phyloP scores from a whole-genome alignment of 106 monocot genomes.

The Acanthochlamys bracteata region DNA sequence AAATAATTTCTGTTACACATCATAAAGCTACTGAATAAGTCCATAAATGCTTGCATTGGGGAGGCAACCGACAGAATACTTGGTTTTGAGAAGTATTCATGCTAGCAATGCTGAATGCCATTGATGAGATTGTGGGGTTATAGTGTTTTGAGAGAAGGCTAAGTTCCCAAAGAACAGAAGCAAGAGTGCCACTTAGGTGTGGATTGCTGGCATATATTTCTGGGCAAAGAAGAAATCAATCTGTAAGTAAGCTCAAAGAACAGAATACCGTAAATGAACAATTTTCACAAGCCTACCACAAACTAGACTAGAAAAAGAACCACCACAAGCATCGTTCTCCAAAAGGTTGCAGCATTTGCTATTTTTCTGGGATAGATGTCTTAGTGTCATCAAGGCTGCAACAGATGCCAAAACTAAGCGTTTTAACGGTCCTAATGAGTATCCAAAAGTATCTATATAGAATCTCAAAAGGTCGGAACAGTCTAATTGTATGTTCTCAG shows the following conservation, averaged over 20 bases:
- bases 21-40: slow-evolving; percentile 11
- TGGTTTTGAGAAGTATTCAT: slow-evolving; percentile 27
- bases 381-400: slow-evolving; percentile 80
- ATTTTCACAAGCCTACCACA: slow-evolving; percentile 33
- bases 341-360: slow-evolving; percentile 73
- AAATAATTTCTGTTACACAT: too few species aligned
- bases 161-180: slow-evolving; percentile 96
- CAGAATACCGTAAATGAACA: neutral
- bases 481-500: too few species aligned
- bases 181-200: slow-evolving; percentile 79
- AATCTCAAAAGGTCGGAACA: too few species aligned
- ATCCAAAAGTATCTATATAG: too few species aligned
- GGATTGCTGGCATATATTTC: slow-evolving; percentile 89
- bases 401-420: neutral
- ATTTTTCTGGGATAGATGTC: slow-evolving; percentile 81
- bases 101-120: slow-evolving; percentile 58
- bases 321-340: slow-evolving; percentile 93
- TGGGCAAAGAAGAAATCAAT: slow-evolving; percentile 14
- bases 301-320: slow-evolving; percentile 79
- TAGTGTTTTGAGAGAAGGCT: slow-evolving; percentile 81
- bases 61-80: slow-evolving; percentile 34
- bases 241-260: neutral
- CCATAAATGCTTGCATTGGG: slow-evolving; percentile 68
- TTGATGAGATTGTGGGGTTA: slow-evolving; percentile 59
- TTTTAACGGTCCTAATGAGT: too few species aligned